Conservation (phyloP, 352 stramenopile genomes). For the Phytophthora cajani region DNA sequence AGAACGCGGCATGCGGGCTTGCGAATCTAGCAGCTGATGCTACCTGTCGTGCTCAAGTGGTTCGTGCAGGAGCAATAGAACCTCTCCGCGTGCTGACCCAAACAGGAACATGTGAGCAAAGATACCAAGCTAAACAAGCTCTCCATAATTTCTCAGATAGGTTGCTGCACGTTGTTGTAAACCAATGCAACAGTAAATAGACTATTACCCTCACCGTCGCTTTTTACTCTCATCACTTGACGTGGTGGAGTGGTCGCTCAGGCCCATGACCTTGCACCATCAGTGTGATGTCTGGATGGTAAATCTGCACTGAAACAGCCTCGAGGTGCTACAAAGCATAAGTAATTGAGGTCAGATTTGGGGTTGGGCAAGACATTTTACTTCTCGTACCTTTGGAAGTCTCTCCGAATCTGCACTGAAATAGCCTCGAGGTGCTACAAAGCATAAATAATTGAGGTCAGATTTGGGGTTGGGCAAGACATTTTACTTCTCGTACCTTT, state of each 20-base stretch:
- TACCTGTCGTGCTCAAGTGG: too few relatives aligned
- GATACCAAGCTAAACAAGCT: too few relatives aligned
- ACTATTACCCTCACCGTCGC: neutral
- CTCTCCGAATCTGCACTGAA: conserved; percentile 39
- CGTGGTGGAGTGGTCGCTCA: conserved; percentile 49
- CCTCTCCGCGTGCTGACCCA: too few relatives aligned
- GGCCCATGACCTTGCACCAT: conserved; percentile 62
- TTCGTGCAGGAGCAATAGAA: too few relatives aligned
- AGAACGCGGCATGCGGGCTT: too few relatives aligned
- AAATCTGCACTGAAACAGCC: conserved; percentile 39
- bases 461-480: neutral
- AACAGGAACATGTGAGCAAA: too few relatives aligned
- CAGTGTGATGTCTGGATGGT: conserved; percentile 52
- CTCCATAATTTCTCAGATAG: too few relatives aligned
- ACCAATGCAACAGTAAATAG: neutral
- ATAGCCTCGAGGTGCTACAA: conserved; percentile 48
- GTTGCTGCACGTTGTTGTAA: neutral
- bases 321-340: conserved; percentile 42
- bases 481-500: conserved; percentile 42
- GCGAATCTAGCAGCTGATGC: too few relatives aligned
- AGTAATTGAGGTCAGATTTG: neutral
- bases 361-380: too few relatives aligned
- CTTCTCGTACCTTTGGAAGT: too few relatives aligned
- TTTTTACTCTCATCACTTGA: neutral
- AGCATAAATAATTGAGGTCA: neutral